These are phyloP conservation scores for Penium margaritaceum DNA, from an alignment of 139 green algal species.

Conservation along the genomic window DNA sequence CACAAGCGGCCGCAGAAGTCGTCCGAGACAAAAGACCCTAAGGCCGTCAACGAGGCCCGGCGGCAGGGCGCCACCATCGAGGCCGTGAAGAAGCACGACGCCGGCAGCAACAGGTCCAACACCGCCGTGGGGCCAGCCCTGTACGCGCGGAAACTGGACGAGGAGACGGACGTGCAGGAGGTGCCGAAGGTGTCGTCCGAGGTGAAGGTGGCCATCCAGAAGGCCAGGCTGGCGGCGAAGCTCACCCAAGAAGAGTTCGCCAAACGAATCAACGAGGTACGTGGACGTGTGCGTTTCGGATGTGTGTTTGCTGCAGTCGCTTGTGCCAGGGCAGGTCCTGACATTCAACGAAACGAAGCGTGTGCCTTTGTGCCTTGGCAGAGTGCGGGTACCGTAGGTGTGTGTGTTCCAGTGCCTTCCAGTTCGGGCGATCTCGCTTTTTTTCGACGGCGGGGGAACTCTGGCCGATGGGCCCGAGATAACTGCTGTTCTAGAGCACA, in stretches of 20 bases:
- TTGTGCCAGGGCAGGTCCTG: too few species aligned
- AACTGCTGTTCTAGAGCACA: too few species aligned
- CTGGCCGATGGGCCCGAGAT: too few species aligned
- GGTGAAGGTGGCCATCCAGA: constrained; percentile 87
- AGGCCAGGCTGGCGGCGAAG: constrained; percentile 87
- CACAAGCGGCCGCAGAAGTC: constrained; percentile 44
- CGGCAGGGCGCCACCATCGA: constrained; percentile 43
- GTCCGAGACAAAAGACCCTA: constrained; percentile 42
- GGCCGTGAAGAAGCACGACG: constrained; percentile 51
- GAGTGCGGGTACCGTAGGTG: too few species aligned
- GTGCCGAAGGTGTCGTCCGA: constrained; percentile 68
- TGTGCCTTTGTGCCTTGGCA: too few species aligned
- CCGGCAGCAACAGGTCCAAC: constrained; percentile 42
- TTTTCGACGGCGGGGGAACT: too few species aligned
- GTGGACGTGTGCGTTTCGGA: too few species aligned
- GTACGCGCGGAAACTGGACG: constrained; percentile 49
- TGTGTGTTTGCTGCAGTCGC: too few species aligned
- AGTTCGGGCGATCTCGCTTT: too few species aligned
- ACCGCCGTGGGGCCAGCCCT: background rate
- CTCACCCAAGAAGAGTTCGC: constrained; percentile 89
- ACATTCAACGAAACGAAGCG: too few species aligned
- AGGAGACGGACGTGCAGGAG: constrained; percentile 51
- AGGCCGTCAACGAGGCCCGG: constrained; percentile 44
- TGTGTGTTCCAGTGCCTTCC: too few species aligned
- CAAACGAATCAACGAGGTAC: constrained; percentile 39